phyloP scores from a whole-genome alignment of 2,329 filamentous ascomycete species.

The Colletotrichum sp. region DNA sequence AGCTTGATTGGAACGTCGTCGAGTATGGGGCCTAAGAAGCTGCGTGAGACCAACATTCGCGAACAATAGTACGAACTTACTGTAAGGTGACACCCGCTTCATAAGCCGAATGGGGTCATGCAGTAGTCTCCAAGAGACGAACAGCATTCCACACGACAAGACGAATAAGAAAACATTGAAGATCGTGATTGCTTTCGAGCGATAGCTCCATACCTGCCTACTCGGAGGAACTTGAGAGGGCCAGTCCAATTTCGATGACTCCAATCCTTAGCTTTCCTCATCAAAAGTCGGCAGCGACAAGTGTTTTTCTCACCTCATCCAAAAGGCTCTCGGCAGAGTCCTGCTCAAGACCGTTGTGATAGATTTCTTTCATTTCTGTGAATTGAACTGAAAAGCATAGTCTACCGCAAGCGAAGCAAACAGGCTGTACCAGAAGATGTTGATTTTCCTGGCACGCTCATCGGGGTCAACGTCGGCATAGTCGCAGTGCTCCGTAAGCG shows the following conservation, averaged over 20 bases:
- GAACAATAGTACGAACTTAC: background rate
- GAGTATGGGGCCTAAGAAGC: background rate
- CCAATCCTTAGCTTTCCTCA: background rate
- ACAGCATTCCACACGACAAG: background rate
- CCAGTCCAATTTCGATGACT: background rate
- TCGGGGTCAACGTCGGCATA: background rate
- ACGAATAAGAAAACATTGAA: background rate
- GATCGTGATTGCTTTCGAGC: background rate
- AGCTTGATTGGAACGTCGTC: background rate
- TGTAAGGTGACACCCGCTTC: constrained; percentile 12
- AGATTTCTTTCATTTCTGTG: background rate
- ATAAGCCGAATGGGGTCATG: constrained; percentile 5
- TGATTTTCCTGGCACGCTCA: background rate
- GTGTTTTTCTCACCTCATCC: background rate
- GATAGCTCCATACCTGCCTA: background rate
- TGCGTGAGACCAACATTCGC: accelerated
- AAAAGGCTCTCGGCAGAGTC: background rate
- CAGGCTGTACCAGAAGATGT: background rate
- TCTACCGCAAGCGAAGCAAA: background rate
- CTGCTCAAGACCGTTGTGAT: background rate
- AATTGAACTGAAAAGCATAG: accelerated
- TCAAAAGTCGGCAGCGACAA: background rate
- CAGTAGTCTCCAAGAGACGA: background rate
- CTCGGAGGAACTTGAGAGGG: no score
- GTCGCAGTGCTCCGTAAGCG: background rate